phyloP scores from a whole-genome alignment of 495 filamentous ascomycete species.

The Annulohypoxylon bovei region DNA sequence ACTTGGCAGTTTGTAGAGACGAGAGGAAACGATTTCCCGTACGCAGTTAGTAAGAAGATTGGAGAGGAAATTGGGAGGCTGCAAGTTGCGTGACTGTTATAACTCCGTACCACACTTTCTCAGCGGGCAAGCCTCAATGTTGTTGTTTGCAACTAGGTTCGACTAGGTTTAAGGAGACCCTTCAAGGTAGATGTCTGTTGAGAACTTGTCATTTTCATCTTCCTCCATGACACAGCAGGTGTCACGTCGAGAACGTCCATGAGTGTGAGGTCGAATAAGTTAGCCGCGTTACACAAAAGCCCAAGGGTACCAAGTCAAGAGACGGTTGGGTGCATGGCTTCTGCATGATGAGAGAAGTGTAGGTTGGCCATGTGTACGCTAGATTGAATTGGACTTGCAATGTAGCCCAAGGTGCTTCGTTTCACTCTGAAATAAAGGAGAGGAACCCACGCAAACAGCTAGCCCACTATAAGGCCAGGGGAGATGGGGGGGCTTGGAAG shows the following conservation, averaged over 20 bases:
- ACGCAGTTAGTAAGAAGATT: constrained; percentile 19
- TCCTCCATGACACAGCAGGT: constrained; percentile 40
- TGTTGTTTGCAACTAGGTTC: constrained; percentile 33
- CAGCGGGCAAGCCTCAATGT: constrained; percentile 35
- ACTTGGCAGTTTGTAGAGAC: constrained; percentile 40
- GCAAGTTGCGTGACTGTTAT: constrained; percentile 48
- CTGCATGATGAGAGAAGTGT: constrained; percentile 40
- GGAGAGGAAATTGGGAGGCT: constrained; percentile 41
- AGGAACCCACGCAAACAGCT: constrained; percentile 33
- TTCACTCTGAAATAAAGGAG: constrained; percentile 34
- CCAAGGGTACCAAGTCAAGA: constrained; percentile 37
- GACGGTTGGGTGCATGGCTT: constrained; percentile 40
- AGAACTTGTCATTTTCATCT: constrained; percentile 37
- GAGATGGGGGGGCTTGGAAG: not conserved
- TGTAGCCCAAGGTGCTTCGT: constrained; percentile 38
- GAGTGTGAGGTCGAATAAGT: constrained; percentile 38
- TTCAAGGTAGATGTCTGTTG: constrained; percentile 34
- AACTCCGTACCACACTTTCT: constrained; percentile 47
- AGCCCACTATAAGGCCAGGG: constrained; percentile 22
- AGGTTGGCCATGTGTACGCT: constrained; percentile 41
- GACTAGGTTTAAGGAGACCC: not conserved
- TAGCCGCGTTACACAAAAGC: constrained; percentile 33
- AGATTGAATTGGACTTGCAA: constrained; percentile 36
- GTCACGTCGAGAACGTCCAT: constrained; percentile 42
- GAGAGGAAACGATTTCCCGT: constrained; percentile 21